A percentile compares a stretch with the other conserved stretches of the same genome.
phyloP scores from a whole-genome alignment of 805 yeast genomes.

The Gaillardinia entomophila region DNA sequence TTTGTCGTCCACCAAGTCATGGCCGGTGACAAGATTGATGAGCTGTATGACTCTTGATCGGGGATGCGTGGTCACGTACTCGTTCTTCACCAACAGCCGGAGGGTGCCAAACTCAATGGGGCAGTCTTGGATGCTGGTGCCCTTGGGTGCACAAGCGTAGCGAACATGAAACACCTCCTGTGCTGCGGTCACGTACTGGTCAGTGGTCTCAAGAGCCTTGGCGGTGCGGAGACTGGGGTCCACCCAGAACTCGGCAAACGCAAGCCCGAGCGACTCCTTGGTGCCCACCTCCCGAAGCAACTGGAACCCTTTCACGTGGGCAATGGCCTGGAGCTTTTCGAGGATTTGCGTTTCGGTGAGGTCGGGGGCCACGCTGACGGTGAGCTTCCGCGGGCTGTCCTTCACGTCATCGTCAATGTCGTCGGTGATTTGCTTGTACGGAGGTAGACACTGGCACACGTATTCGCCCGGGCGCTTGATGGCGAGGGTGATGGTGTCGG shows the following conservation, averaged over 20 bases:
- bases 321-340: slow-evolving; percentile 37
- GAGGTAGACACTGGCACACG: slow-evolving; percentile 21
- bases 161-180: slow-evolving; percentile 25
- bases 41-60: slow-evolving; percentile 52
- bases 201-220: slow-evolving; percentile 9
- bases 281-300: slow-evolving; percentile 43
- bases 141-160: slow-evolving; percentile 28
- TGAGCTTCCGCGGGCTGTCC: slow-evolving; percentile 44
- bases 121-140: slow-evolving; percentile 32
- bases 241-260: slow-evolving; percentile 42
- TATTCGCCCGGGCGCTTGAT: slow-evolving; percentile 32
- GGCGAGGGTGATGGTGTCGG: slow-evolving; percentile 3
- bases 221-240: slow-evolving; percentile 9
- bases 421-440: slow-evolving; percentile 9
- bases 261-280: slow-evolving; percentile 51
- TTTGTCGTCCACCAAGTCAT: slow-evolving; percentile 51
- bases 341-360: slow-evolving; percentile 38
- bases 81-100: slow-evolving; percentile 30
- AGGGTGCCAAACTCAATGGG: slow-evolving; percentile 32
- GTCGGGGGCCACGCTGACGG: slow-evolving; percentile 42
- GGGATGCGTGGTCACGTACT: slow-evolving; percentile 28
- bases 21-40: slow-evolving; percentile 58
- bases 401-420: slow-evolving; percentile 21
- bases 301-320: slow-evolving; percentile 35
- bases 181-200: slow-evolving; percentile 9